A percentile compares a stretch with the other conserved stretches of the same genome.
phyloP scores from a whole-genome alignment of 495 filamentous ascomycete genomes.

The Elaphomyces granulatus region DNA sequence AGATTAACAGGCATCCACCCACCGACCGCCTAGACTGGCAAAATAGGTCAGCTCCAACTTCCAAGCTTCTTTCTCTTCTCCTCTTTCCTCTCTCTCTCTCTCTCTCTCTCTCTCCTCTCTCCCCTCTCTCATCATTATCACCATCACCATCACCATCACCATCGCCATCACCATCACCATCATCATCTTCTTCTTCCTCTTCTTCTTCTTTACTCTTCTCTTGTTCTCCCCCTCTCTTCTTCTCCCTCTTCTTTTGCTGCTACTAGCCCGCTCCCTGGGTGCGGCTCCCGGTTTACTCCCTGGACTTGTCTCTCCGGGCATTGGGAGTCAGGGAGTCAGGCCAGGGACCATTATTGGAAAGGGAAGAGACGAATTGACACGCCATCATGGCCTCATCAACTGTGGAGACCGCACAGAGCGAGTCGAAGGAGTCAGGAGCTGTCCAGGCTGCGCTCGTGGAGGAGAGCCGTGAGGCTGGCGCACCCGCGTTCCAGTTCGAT shows the following conservation, averaged over 20 bases:
- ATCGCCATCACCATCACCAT: slow-evolving; percentile 14
- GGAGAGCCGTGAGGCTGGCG: slow-evolving; percentile 62
- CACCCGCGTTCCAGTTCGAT: slow-evolving; percentile 70
- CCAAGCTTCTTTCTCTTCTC: slow-evolving; percentile 1
- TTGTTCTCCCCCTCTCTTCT: slow-evolving; percentile 1
- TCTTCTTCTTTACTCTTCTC: not conserved
- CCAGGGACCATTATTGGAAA: not conserved
- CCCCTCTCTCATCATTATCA: slow-evolving; percentile 6
- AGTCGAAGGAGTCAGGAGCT: slow-evolving; percentile 25
- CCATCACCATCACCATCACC: not conserved
- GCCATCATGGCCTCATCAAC: slow-evolving; percentile 32
- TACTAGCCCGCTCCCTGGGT: too few species aligned
- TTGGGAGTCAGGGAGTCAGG: slow-evolving; percentile 7
- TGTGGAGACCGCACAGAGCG: slow-evolving; percentile 38
- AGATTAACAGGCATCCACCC: too few species aligned
- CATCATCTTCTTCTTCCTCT: slow-evolving; percentile 1
- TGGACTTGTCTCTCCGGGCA: not conserved
- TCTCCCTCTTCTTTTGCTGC: slow-evolving; percentile 1
- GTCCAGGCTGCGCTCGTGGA: slow-evolving; percentile 53
- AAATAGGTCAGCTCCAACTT: too few species aligned
- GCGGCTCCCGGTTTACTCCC: not conserved
- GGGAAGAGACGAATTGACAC: not conserved
- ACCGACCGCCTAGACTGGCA: too few species aligned
- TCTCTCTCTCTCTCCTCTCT: slow-evolving; percentile 1
- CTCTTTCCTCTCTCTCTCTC: slow-evolving; percentile 5